phyloP scores from a whole-genome alignment of 2,329 filamentous ascomycete genomes.

The Hymenoscyphus albidus region DNA sequence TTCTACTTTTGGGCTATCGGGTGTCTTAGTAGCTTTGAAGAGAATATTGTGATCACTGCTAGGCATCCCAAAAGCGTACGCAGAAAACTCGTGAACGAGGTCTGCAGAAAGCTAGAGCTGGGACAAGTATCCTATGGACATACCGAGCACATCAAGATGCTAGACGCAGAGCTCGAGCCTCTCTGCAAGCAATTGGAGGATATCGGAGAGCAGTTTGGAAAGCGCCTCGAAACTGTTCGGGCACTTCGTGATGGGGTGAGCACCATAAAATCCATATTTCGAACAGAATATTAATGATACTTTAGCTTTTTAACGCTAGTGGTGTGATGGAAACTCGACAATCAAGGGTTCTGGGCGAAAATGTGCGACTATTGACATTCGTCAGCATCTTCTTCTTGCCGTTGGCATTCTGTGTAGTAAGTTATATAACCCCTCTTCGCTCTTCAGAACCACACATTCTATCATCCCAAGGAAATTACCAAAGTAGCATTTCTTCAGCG shows the following conservation, averaged over 20 bases:
- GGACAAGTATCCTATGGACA: not conserved
- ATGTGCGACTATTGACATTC: conserved; percentile 4
- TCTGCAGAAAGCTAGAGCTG: not conserved
- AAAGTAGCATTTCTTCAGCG: too few species aligned
- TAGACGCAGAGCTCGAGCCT: not conserved
- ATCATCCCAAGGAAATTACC: too few species aligned
- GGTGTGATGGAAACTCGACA: conserved; percentile 32
- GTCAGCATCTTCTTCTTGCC: conserved; percentile 4
- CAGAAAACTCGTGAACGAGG: not conserved
- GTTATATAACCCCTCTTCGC: not conserved
- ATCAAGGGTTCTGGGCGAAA: conserved; percentile 31
- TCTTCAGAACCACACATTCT: not conserved
- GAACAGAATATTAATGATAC: not conserved
- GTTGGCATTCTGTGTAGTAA: conserved; percentile 2
- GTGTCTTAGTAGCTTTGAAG: conserved; percentile 6
- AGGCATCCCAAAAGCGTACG: not conserved
- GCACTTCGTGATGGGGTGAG: not conserved
- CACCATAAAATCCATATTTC: not conserved
- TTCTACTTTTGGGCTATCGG: conserved; percentile 32
- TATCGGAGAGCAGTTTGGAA: not conserved
- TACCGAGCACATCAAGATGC: not conserved
- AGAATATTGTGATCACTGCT: not conserved
- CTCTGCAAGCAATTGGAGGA: not conserved
- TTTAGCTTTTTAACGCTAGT: conserved; percentile 30
- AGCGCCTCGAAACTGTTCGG: not conserved